A percentile compares a stretch with the other conserved stretches of the same genome.
phyloP scores from a whole-genome alignment of 192 early-diverging fungal species.

The Podila horticola region DNA sequence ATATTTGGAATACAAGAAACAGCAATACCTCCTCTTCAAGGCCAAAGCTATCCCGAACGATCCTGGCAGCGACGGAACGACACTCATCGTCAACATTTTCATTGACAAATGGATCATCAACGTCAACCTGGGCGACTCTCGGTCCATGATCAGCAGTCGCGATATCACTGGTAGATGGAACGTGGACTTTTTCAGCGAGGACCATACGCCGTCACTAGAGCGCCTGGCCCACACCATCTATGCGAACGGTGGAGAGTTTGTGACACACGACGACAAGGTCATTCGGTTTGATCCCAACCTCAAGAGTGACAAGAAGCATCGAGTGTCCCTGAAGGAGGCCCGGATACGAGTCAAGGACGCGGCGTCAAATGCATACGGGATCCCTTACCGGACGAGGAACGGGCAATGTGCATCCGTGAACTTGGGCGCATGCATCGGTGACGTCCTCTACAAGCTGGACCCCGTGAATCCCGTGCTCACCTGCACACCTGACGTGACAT shows the following conservation, averaged over 20 bases:
- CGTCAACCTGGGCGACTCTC: slow-evolving; percentile 68
- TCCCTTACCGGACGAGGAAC: slow-evolving; percentile 47
- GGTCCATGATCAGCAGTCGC: slow-evolving; percentile 55
- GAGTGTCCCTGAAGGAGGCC: slow-evolving; percentile 64
- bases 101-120: slow-evolving; percentile 67
- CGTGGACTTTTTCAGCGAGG: slow-evolving; percentile 62
- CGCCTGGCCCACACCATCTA: slow-evolving; percentile 63
- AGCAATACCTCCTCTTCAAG: slow-evolving; percentile 48
- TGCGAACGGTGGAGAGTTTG: slow-evolving; percentile 69
- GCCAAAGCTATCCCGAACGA: slow-evolving; percentile 16
- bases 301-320: slow-evolving; percentile 58
- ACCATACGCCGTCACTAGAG: slow-evolving; percentile 68
- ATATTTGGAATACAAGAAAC: slow-evolving; percentile 62
- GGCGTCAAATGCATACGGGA: slow-evolving; percentile 46
- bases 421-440: slow-evolving; percentile 65
- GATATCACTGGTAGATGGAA: slow-evolving; percentile 57
- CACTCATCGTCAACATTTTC: slow-evolving; percentile 64
- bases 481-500: slow-evolving; percentile 66
- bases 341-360: slow-evolving; percentile 60
- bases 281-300: slow-evolving; percentile 62
- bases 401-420: slow-evolving; percentile 62
- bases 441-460: slow-evolving; percentile 68
- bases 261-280: slow-evolving; percentile 65
- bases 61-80: slow-evolving; percentile 64
- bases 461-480: slow-evolving; percentile 57